Conservation (phyloP, 495 filamentous ascomycete species). For the Cercophora scortea region DNA sequence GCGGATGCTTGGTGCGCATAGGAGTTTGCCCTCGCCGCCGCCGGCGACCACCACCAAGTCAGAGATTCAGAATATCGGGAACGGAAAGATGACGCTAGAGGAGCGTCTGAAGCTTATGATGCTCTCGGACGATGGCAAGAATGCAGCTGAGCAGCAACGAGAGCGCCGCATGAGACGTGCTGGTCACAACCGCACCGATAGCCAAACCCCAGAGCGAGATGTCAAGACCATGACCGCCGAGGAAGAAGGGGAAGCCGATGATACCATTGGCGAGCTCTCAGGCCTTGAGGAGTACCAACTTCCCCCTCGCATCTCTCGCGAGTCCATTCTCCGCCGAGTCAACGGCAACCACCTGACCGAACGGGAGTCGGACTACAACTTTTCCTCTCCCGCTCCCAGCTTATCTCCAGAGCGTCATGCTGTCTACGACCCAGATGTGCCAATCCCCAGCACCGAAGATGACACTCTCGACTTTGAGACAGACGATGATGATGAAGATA, state of each 20-base stretch:
- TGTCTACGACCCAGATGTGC: slow-evolving; percentile 71
- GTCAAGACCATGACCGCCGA: slow-evolving; percentile 30
- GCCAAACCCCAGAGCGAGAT: slow-evolving; percentile 42
- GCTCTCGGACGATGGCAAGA: slow-evolving; percentile 54
- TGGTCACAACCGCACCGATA: slow-evolving; percentile 37
- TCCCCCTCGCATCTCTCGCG: slow-evolving; percentile 77
- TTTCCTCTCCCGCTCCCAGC: slow-evolving; percentile 49
- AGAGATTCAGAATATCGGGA: slow-evolving; percentile 61
- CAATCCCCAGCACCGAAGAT: slow-evolving; percentile 67
- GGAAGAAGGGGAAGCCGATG: slow-evolving; percentile 33
- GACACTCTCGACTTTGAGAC: slow-evolving; percentile 42
- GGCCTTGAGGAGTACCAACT: slow-evolving; percentile 51
- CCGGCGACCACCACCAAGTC: slow-evolving; percentile 57
- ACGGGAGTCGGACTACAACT: slow-evolving; percentile 55
- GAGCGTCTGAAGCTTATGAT: slow-evolving; percentile 79
- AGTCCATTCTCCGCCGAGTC: slow-evolving; percentile 84
- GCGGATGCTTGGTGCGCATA: slow-evolving; percentile 49
- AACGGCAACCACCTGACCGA: slow-evolving; percentile 56
- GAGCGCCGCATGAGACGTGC: slow-evolving; percentile 54
- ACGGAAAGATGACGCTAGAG: slow-evolving; percentile 67
- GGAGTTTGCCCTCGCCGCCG: slow-evolving; percentile 60
- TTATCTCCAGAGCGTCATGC: slow-evolving; percentile 41
- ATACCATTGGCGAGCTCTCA: slow-evolving; percentile 46
- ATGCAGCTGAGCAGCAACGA: slow-evolving; percentile 47
- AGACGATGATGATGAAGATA: slow-evolving; percentile 33